Evolutionary conservation across 768 basidiomycete genomes (phyloP), one percentile per base, ranked within the genome.

Genomic region (Serpula lacrymans): DNA sequence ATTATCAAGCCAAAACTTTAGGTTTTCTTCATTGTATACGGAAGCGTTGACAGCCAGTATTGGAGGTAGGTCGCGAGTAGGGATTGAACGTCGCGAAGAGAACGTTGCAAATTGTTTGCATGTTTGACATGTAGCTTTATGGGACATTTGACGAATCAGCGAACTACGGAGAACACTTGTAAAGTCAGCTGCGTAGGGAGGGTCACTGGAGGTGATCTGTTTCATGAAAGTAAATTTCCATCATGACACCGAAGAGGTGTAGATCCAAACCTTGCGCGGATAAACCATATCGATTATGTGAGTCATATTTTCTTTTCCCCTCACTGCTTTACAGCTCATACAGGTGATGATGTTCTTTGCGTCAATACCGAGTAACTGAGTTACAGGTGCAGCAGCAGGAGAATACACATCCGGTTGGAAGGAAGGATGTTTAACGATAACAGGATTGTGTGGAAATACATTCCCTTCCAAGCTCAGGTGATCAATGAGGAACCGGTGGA

Each of bases 401-500:
- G 53, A 50, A 37, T 55, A 45, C 12, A 50, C 49, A 23, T 52
- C 58, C 28, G 43, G 43, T 39, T 48, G 56, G 34, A 49, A 52
- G 36, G 55, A 39, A 25, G 54, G 38, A n/a, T 56, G 57, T 49
- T 61, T 71, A 41, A 77, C 52, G 13, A 84, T 50, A 13, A 54
- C 43, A 2, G 79, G 82, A 48, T 86, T 88, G 31, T 75, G 62
- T 17, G 78, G 77, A 51, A 73, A 79, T 17, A 62, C 59, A 46
- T 80, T 85, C 4, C 83, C 84, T 62, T 93, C 90, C 3, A 75
- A 72, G 42, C 75, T 80, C 49, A 97, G 72, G 37, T 84, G 84
- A 46, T 97, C 93, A 37, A 97, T 64, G 27, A 96, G 72, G 68
- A 96, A 97, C 16, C 95, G 82, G 59, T 97, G 92, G 71, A 97